A percentile compares a stretch with the other conserved stretches of the same genome.
Conservation (phyloP, 768 basidiomycete genomes). For the Russula sp. region DNA sequence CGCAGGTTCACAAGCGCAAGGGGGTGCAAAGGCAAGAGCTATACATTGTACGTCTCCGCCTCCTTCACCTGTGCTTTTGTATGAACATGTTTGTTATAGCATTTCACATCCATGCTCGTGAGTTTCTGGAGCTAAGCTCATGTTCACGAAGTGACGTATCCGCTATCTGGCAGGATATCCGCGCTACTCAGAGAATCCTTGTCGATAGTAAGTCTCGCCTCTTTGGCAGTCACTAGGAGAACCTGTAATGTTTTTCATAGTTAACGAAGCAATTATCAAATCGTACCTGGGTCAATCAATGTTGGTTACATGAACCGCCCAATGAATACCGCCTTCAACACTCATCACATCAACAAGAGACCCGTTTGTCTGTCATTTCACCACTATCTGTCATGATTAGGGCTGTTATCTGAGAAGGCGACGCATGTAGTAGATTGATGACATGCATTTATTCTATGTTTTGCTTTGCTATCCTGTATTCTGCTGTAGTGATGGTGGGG, state of each 20-base stretch:
- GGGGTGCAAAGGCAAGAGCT: conserved; percentile 51
- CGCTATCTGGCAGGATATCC: conserved; percentile 10
- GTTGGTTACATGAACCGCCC: conserved; percentile 1
- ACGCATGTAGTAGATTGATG: conserved; percentile 9
- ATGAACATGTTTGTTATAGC: conserved; percentile 32
- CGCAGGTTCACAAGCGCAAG: conserved; percentile 63
- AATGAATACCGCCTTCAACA: not conserved
- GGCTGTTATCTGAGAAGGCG: not conserved
- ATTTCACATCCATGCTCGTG: conserved; percentile 67
- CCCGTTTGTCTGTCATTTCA: not conserved
- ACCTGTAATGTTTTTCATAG: conserved; percentile 27
- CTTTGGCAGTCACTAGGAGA: not conserved
- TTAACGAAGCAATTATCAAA: conserved; percentile 60
- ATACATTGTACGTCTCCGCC: conserved; percentile 48
- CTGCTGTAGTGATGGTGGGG: not conserved
- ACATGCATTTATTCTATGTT: not conserved
- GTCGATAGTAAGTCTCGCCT: conserved; percentile 41
- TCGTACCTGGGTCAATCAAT: conserved; percentile 49
- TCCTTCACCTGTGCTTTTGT: conserved; percentile 8
- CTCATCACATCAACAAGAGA: not conserved
- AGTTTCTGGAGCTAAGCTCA: not conserved
- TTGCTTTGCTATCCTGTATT: conserved; percentile 9
- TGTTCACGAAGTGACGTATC: not conserved
- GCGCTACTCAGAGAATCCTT: conserved; percentile 38
- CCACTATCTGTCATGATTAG: not conserved